Evolutionary conservation across 1,139 yeast species (phyloP).

Genomic region (Maudiozyma humilis): DNA sequence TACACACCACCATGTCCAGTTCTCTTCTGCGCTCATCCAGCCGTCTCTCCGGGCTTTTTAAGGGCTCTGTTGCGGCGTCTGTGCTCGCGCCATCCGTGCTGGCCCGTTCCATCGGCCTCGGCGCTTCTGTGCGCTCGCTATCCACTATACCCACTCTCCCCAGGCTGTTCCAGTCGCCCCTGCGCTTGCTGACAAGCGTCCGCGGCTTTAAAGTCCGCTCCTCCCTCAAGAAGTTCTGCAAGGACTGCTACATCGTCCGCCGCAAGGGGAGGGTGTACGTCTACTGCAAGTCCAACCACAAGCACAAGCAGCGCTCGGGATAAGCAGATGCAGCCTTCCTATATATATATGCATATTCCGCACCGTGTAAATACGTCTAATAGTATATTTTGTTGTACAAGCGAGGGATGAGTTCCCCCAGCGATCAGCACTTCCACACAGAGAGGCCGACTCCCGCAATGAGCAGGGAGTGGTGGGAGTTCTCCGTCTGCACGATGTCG

Average conservation of each 20-base stretch:
- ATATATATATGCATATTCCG: conserved; percentile 4
- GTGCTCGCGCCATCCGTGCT: neutral
- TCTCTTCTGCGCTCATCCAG: neutral
- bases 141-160: neutral
- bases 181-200: conserved; percentile 8
- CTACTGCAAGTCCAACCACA: conserved; percentile 83
- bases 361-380: neutral
- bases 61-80: neutral
- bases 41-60: neutral
- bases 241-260: conserved; percentile 84
- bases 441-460: conserved; percentile 72
- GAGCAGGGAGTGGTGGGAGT: conserved; percentile 31
- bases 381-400: neutral
- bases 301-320: conserved; percentile 96
- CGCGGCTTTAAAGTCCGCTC: conserved; percentile 68
- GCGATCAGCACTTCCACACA: conserved; percentile 35
- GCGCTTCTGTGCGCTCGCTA: neutral
- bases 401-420: neutral
- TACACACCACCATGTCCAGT: neutral
- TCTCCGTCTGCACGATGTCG: conserved; percentile 34
- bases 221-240: conserved; percentile 84
- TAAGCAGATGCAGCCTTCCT: conserved; percentile 23
- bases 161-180: neutral
- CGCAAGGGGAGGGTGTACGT: conserved; percentile 92
- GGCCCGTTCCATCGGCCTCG: neutral